Base-by-base conservation (phyloP, 441 rosid genomes). In the Geranium incanum region DNA sequence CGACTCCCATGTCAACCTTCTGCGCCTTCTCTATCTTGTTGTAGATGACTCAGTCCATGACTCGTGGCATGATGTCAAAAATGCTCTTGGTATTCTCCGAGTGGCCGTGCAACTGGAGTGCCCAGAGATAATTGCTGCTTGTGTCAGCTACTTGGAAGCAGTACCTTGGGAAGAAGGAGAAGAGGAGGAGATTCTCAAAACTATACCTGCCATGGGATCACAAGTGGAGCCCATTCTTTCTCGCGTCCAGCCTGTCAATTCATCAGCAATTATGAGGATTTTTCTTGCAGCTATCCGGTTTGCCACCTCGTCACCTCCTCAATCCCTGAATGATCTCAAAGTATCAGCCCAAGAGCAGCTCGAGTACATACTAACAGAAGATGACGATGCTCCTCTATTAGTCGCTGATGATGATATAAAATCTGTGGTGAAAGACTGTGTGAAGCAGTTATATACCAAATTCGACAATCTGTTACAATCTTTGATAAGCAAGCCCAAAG, bases 101-200 rank as follows among this genome's bases (percentile, higher is more conserved):
- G 97, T 90, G 6, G 91, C 97, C 65, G 83, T 84, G 71, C 80
- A 84, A 79, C 92, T 92, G 39, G 87, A 77, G 19, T 88, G 96
- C 70, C 88, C 86, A 4, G 76, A 84, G 38, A 81, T 90, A 64
- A 73, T 89, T 57, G 55, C 86, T 65, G 88, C 88, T 77, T 92
- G 97, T 78, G 92, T 84, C 39, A 85, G 81, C 70, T 95, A 92
- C 84, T 76, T 90, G 83, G 99, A 92, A 85, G 97, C 97, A 65
- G 91, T 95, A 71, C 94, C 99, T 5, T 95, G 99, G 99, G 97
- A 92, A 81, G 97, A 90, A 79, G 81, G 83, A 6, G 99, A 92
- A 81, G 97, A 95, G 82, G 97, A 94, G 48, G 97, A 89, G 75
- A 95, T 92, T 79, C 71, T 95, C 60, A 76, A 78, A 84, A 86